Base-by-base conservation (phyloP, 345 rosid genomes). In the Cardamine chenopodiifolia region DNA sequence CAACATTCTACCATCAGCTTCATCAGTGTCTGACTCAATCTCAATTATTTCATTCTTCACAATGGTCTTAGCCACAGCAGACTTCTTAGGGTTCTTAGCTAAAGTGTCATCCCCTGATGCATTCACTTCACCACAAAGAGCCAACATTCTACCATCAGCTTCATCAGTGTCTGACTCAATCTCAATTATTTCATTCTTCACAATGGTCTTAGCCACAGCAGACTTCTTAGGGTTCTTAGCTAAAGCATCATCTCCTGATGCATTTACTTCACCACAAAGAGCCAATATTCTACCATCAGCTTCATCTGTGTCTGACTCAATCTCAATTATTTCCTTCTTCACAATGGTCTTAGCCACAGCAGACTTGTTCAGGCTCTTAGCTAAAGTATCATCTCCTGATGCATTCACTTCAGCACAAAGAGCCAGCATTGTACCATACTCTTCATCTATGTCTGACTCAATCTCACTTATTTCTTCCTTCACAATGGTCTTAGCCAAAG, bases 351-450 rank as follows among this genome's bases (percentile, higher is more conserved):
- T 34, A 58, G 9, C 44, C 44, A 58, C 26, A 18, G 2, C 10
- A 58, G 63, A 58, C 9, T 58, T 58, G 1, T 58, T 19, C 1
- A 10, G 28, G 26, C 9, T 1, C 1, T n/a, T 7, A 60, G 12
- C 74, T 22, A 26, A 3, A 44, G 17, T 9, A 70, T 29, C 25
- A 31, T 18, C 10, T 26, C 28, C 45, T 25, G 75, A 52, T 73
- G 76, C 34, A 71, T 80, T 55, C 60, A 32, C 70, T 40, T 14
- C 39, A 60, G 60, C 26, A 23, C 54, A 48, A 32, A 28, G 29
- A 71, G 72, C 68, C 11, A 77, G 29, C 50, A 49, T 37, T 17
- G 1, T 9, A 37, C 22, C 7, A 29, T 23, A 22, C 56, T 3
- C 79, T 20, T 54, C 50, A 17, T 65, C 66, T 5, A 12, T 2